Evolutionary conservation across 306 rosid species (phyloP).

Genomic region (Astragalus membranaceus): DNA sequence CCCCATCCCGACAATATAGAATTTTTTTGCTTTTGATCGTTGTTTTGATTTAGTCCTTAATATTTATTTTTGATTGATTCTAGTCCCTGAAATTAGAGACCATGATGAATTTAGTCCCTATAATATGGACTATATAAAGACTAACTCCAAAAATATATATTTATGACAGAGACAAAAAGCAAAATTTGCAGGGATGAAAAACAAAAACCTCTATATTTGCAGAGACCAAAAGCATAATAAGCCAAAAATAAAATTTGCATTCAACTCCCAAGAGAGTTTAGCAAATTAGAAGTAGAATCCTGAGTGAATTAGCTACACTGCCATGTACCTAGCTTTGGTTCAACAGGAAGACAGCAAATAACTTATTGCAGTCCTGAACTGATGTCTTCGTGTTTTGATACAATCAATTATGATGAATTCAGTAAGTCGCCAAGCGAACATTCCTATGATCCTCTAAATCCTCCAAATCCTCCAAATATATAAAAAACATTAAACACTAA

Average conservation of each 20-base stretch:
- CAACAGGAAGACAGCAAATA: background rate
- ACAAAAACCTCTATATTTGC: too few species aligned
- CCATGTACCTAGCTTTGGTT: background rate
- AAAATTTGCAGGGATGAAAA: too few species aligned
- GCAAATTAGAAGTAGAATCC: background rate
- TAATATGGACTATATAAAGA: too few species aligned
- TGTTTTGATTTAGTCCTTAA: too few species aligned
- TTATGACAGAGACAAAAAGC: too few species aligned
- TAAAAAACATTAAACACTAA: background rate
- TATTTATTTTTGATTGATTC: too few species aligned
- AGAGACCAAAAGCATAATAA: too few species aligned
- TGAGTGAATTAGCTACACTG: background rate
- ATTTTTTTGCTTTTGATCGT: too few species aligned
- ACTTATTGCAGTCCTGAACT: constrained; percentile 2
- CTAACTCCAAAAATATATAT: too few species aligned
- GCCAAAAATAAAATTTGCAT: background rate
- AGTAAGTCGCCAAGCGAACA: background rate
- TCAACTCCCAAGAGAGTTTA: background rate
- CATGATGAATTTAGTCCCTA: too few species aligned
- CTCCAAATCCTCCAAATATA: background rate
- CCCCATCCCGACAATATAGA: too few species aligned
- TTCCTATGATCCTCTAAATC: background rate
- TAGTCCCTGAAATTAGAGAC: too few species aligned
- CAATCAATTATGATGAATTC: background rate
- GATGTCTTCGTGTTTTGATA: background rate